These are phyloP conservation scores for Mortierella claussenii DNA, from an alignment of 192 early-diverging fungal species.

Conservation along the genomic window DNA sequence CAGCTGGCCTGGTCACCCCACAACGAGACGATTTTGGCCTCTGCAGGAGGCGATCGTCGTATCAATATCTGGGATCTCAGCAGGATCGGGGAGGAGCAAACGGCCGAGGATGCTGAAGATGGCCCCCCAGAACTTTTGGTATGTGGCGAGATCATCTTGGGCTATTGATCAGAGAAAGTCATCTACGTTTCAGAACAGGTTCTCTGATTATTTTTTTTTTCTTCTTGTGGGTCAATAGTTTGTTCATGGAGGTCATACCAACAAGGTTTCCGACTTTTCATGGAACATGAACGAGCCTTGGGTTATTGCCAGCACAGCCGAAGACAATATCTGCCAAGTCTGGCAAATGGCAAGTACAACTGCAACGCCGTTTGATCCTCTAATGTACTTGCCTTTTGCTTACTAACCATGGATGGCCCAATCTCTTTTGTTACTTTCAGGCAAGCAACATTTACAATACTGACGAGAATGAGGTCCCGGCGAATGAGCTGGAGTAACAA, in stretches of 20 bases:
- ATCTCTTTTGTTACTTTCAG: conserved; percentile 22
- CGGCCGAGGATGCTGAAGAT: conserved; percentile 96
- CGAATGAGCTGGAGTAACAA: conserved; percentile 55
- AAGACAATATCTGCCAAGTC: conserved; percentile 98
- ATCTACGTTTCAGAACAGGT: no score
- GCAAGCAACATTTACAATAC: conserved; percentile 65
- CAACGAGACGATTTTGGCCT: conserved; percentile 91
- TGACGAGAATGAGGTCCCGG: conserved; percentile 54
- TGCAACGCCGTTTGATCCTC: neutral
- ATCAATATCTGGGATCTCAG: conserved; percentile 96
- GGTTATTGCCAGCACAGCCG: conserved; percentile 93
- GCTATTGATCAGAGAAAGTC: no score
- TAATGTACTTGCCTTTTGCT: neutral
- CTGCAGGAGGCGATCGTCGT: conserved; percentile 89
- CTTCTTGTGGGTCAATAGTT: conserved; percentile 63
- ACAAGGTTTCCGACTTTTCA: conserved; percentile 93
- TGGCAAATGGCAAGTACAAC: conserved; percentile 93
- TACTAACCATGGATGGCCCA: neutral
- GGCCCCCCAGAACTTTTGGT: conserved; percentile 96
- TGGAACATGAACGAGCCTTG: conserved; percentile 97
- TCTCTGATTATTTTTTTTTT: neutral
- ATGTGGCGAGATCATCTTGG: conserved; percentile 9
- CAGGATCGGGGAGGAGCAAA: conserved; percentile 94
- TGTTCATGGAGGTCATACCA: conserved; percentile 98
- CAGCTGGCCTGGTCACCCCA: conserved; percentile 95